Base-by-base conservation (phyloP, 805 yeast species). In the Saitoella complicata region DNA sequence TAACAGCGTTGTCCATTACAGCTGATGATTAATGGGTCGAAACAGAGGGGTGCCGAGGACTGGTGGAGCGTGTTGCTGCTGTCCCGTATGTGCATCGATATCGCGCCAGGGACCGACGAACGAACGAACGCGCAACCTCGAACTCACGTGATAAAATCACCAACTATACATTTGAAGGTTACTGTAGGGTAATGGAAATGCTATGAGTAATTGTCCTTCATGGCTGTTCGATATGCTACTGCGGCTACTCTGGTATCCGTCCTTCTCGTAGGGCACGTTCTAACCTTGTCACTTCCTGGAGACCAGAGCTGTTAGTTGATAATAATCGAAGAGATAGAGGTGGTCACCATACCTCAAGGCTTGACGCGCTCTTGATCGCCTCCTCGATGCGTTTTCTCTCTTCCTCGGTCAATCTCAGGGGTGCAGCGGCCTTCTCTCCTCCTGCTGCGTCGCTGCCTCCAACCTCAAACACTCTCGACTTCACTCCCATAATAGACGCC, bases 1-100 rank as follows among this genome's bases (percentile, higher is more conserved):
- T 85, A 56, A 91, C 86, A 64, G 98, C 98, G 58, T 93, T 91
- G 54, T 97, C 87, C 73, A 91, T 70, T 63, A 91, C 98, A 37
- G 95, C 21, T 21, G 21, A 21, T 21, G 21, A 21, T 21, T 21
- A 21, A 21, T 21, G 21, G 21, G 21, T 21, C 4, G 21, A 21
- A 21, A 21, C 21, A 21, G 21, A 21, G 2, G 21, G 21, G 21
- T 21, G 21, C 21, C 21, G 21, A 21, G 21, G 21, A 21, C 21
- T 21, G 21, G 21, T 21, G 21, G 21, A 21, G 21, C 21, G 21
- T 21, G 21, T 21, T 21, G 21, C 21, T 21, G 21, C 21, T 21
- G 21, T 21, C 21, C 21, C 21, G 21, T 21, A 21, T 21, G 21
- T 21, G 21, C 21, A 21, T 21, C 21, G 21, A 21, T 21, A 21